phyloP scores from a whole-genome alignment of 2,329 filamentous ascomycete species.

The Didymosphaeria variabile region DNA sequence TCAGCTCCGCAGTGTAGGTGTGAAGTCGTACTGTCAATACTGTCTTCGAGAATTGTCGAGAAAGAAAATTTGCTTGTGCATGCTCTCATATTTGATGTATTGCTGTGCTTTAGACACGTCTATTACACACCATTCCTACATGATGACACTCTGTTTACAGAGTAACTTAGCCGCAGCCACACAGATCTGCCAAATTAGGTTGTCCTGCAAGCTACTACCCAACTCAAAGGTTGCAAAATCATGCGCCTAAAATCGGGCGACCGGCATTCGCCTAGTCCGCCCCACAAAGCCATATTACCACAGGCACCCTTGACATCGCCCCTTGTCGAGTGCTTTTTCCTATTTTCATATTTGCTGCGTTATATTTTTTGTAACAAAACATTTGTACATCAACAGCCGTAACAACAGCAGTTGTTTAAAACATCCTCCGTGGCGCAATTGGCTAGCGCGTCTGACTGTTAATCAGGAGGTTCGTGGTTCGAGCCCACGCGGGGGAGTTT shows the following conservation, averaged over 20 bases:
- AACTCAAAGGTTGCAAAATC: neutral
- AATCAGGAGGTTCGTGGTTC: slow-evolving; percentile 38
- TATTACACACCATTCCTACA: too few species aligned
- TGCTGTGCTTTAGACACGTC: too few species aligned
- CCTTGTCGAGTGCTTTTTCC: neutral
- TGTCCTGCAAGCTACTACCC: neutral
- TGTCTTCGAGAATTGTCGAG: too few species aligned
- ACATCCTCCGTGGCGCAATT: slow-evolving; percentile 55
- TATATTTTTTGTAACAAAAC: neutral
- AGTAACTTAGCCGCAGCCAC: too few species aligned
- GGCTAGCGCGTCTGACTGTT: slow-evolving; percentile 70
- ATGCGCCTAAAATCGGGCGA: neutral
- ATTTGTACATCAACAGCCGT: neutral
- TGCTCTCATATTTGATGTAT: neutral
- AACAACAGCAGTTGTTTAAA: neutral
- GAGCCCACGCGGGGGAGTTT: slow-evolving; percentile 25
- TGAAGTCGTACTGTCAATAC: neutral
- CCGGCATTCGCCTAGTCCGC: neutral
- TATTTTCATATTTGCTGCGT: neutral
- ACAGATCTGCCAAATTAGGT: too few species aligned
- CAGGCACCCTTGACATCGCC: neutral
- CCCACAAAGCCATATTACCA: neutral
- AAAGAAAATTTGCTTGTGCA: neutral
- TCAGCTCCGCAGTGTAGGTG: neutral
- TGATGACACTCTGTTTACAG: too few species aligned